Percentiles rank a stretch among this genome's conserved stretches.
phyloP scores from a whole-genome alignment of 2,329 filamentous ascomycete species.

The Escovopsis sp. region DNA sequence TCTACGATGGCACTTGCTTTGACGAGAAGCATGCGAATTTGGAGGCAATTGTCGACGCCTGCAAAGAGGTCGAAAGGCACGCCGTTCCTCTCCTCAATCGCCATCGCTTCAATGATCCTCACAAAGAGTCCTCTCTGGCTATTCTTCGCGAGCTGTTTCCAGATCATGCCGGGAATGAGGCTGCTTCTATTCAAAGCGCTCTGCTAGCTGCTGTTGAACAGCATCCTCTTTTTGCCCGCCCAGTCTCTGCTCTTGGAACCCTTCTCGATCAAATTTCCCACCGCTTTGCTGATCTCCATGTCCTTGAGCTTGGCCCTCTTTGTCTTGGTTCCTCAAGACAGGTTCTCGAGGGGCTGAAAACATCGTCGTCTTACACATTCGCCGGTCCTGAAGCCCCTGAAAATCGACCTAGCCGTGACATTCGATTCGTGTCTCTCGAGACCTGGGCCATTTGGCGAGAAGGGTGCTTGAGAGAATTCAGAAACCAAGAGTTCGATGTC shows the following conservation, averaged over 20 bases:
- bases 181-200: not conserved
- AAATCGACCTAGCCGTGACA: not conserved
- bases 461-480: not conserved
- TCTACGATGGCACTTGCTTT: not conserved
- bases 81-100: not conserved
- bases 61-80: not conserved
- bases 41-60: not conserved
- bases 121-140: not conserved
- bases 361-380: not conserved
- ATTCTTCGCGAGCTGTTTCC: not conserved
- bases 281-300: not conserved
- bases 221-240: not conserved
- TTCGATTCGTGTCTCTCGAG: not conserved
- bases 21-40: not conserved
- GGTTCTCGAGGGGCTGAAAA: not conserved
- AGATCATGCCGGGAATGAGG: not conserved
- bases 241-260: not conserved
- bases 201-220: not conserved
- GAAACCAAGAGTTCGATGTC: constrained; percentile 13
- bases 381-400: not conserved
- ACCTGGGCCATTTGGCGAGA: not conserved
- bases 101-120: not conserved
- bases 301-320: not conserved
- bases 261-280: not conserved
- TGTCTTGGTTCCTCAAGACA: not conserved